Evolutionary conservation across 2,329 filamentous ascomycete genomes (phyloP).

Genomic region (Aspergillus sp.): DNA sequence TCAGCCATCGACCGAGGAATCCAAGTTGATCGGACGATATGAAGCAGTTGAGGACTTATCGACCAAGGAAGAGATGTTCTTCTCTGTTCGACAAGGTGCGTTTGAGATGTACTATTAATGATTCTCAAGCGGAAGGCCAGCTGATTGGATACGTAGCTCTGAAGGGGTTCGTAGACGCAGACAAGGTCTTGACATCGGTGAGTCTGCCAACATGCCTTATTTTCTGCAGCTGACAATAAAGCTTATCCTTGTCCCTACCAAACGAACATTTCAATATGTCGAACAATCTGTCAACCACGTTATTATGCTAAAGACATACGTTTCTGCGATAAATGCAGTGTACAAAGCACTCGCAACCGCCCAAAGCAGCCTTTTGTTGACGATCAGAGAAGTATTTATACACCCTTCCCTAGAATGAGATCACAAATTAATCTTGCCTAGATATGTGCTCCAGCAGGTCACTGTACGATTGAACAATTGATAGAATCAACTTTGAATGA

Average conservation of each 20-base stretch:
- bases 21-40: constrained; percentile 70
- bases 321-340: constrained; percentile 66
- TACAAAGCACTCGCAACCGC: constrained; percentile 67
- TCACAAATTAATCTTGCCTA: constrained; percentile 24
- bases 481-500: constrained; percentile 75
- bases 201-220: constrained; percentile 15
- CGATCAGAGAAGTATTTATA: constrained; percentile 59
- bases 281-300: constrained; percentile 85
- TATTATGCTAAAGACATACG: constrained; percentile 80
- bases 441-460: constrained; percentile 65
- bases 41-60: constrained; percentile 82
- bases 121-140: constrained; percentile 4
- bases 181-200: constrained; percentile 75
- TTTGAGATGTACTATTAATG: background rate
- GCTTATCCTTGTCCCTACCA: constrained; percentile 73
- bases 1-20: constrained; percentile 75
- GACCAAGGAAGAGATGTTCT: constrained; percentile 81
- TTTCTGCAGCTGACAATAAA: constrained; percentile 35
- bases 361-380: constrained; percentile 62
- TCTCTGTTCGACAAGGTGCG: constrained; percentile 67
- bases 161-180: constrained; percentile 73
- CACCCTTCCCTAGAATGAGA: background rate
- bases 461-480: constrained; percentile 59
- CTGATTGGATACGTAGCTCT: constrained; percentile 53
- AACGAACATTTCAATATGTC: constrained; percentile 64